A percentile compares a stretch with the other conserved stretches of the same genome.
phyloP scores from a whole-genome alignment of 306 rosid genomes.

The Gastrolobium villosum region DNA sequence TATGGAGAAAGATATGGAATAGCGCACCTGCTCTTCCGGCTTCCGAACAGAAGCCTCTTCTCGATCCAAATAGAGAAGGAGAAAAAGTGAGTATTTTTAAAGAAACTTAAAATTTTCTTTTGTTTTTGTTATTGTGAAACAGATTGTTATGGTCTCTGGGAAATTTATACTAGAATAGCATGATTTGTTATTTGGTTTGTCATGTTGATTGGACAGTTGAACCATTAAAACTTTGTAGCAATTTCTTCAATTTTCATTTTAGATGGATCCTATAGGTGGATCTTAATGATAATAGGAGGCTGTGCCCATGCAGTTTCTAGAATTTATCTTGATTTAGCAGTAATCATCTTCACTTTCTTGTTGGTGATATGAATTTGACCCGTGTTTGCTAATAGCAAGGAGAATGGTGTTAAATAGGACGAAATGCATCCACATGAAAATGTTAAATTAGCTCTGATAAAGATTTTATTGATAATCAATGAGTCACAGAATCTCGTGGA shows the following conservation, averaged over 20 bases:
- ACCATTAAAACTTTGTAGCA: not conserved
- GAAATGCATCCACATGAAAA: constrained; percentile 18
- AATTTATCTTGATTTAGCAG: not conserved
- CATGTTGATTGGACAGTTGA: constrained; percentile 17
- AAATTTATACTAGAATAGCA: constrained; percentile 22
- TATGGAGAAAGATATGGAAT: constrained; percentile 92
- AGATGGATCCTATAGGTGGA: constrained; percentile 3
- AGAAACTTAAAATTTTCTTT: constrained; percentile 11
- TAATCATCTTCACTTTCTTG: constrained; percentile 20
- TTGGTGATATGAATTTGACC: constrained; percentile 16
- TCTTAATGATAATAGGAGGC: constrained; percentile 16
- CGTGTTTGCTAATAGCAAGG: not conserved
- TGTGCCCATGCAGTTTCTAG: not conserved
- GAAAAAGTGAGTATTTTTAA: constrained; percentile 71
- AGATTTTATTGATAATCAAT: not conserved
- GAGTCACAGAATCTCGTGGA: too few species aligned
- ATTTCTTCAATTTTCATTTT: constrained; percentile 4
- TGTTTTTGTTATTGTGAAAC: constrained; percentile 2
- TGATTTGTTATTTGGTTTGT: constrained; percentile 5
- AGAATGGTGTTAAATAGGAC: constrained; percentile 22
- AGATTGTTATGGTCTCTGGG: constrained; percentile 21
- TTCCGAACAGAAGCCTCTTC: constrained; percentile 89
- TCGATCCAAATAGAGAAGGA: constrained; percentile 96
- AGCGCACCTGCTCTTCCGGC: constrained; percentile 78
- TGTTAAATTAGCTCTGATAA: constrained; percentile 21